Evolutionary conservation across 2,329 filamentous ascomycete genomes (phyloP), one percentile per base, ranked within the genome.

Genomic region (Diaporthe vaccinii): DNA sequence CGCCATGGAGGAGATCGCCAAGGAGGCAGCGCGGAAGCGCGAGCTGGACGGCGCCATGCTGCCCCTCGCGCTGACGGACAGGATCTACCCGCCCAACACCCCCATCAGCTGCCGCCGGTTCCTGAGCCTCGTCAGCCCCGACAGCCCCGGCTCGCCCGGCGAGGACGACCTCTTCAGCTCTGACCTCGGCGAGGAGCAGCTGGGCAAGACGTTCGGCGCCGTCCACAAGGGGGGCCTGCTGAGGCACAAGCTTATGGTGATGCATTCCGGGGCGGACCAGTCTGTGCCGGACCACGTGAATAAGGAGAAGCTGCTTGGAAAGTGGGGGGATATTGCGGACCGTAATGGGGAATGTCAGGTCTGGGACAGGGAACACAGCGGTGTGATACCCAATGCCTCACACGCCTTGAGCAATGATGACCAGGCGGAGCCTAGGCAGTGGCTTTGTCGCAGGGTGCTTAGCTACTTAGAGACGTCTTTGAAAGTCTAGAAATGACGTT

Each of bases 141-240:
- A 80, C 55, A 89, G 87, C 34, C 90, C 90, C 0, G 83, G 85
- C 39, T 80, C 84, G 25, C 87, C 86, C 2, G 87, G 87, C 3
- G 89, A 90, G 65, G 92, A 94, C 80, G 92, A 94, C 79, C 88
- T 91, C 75, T 94, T 93, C 82, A 92, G 89, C 75, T 89, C 87
- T 15, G 92, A 93, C 81, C 81, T 93, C 36, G 79, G 79, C 1
- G 89, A 90, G 41, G 83, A 86, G 74, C 81, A 85, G 34, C 81
- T 93, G 36, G 75, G 79, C 65, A 80, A 80, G 34, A 92, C 91
- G 0, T 93, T 93, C 82, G 92, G 91, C 0, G 83, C 80, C 77
- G 82, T 88, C 51, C 79, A 80, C 1, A 70, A 80, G 28, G 78
- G 80, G 20, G 84, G 84, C 0, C 69, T 87, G 25, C 62, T 87